Conservation (phyloP, 1,139 yeast genomes). For the Protomyces pachydermus region DNA sequence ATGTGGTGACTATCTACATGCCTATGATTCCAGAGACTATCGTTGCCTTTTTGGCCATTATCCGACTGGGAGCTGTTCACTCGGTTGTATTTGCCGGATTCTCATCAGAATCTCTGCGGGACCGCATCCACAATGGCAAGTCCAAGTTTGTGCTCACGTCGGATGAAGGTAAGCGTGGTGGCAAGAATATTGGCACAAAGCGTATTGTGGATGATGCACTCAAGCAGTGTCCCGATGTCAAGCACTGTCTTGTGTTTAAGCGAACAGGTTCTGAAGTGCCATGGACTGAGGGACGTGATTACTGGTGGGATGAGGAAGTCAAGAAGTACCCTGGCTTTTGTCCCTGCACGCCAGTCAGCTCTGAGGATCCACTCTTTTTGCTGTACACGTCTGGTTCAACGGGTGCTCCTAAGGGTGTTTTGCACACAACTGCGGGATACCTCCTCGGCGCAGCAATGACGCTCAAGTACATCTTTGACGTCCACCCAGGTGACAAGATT, state of each 20-base stretch:
- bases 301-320: conserved; percentile 87
- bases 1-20: conserved; percentile 90
- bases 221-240: conserved; percentile 67
- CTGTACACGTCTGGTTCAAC: conserved; percentile 95
- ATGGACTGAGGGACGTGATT: conserved; percentile 80
- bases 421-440: conserved; percentile 91
- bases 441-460: conserved; percentile 92
- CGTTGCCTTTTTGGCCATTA: conserved; percentile 88
- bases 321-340: conserved; percentile 75
- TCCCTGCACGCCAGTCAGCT: conserved; percentile 79
- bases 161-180: conserved; percentile 96
- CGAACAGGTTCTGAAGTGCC: conserved; percentile 73
- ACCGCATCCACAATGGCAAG: conserved; percentile 83
- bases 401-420: conserved; percentile 97
- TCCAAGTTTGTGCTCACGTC: conserved; percentile 88
- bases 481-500: conserved; percentile 78
- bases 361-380: conserved; percentile 91
- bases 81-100: conserved; percentile 97
- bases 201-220: conserved; percentile 93
- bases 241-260: conserved; percentile 76
- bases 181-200: conserved; percentile 83
- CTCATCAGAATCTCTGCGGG: conserved; percentile 86
- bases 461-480: conserved; percentile 87
- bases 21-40: conserved; percentile 98
- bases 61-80: conserved; percentile 93